phyloP scores from a whole-genome alignment of 768 basidiomycete species.

The Tremella yokohamensis region DNA sequence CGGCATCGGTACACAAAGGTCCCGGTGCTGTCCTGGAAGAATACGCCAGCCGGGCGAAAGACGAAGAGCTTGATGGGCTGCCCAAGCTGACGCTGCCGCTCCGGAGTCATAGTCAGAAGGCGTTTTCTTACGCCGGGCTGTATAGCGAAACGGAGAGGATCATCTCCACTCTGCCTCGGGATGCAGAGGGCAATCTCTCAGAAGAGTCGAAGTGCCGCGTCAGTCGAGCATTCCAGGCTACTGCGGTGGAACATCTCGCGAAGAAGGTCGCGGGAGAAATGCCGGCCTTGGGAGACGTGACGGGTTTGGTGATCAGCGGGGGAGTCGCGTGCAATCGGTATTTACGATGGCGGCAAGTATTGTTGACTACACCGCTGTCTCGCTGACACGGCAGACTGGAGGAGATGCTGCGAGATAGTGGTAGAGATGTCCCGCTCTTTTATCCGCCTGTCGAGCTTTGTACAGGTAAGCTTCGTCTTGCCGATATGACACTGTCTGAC shows the following conservation, averaged over 20 bases:
- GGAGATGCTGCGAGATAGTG: conserved; percentile 18
- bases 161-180: conserved; percentile 45
- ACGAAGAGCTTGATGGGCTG: conserved; percentile 10
- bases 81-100: conserved; percentile 25
- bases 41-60: conserved; percentile 27
- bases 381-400: conserved; percentile 27
- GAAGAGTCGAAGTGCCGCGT: conserved; percentile 52
- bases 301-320: conserved; percentile 75
- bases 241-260: conserved; percentile 69
- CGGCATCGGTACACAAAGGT: conserved; percentile 30
- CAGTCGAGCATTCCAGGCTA: conserved; percentile 68
- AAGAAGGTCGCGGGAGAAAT: conserved; percentile 65
- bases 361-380: background rate
- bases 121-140: conserved; percentile 77
- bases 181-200: background rate
- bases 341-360: conserved; percentile 64
- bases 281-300: conserved; percentile 51
- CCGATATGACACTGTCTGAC: background rate
- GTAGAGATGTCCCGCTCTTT: conserved; percentile 54
- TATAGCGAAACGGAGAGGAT: conserved; percentile 67
- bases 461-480: conserved; percentile 60
- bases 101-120: conserved; percentile 42
- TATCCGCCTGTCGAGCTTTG: conserved; percentile 77
- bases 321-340: conserved; percentile 85
- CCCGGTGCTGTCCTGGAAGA: conserved; percentile 28